These are phyloP conservation scores for Colletotrichum musae DNA, from an alignment of 2,329 filamentous ascomycete genomes.

Conservation along the genomic window DNA sequence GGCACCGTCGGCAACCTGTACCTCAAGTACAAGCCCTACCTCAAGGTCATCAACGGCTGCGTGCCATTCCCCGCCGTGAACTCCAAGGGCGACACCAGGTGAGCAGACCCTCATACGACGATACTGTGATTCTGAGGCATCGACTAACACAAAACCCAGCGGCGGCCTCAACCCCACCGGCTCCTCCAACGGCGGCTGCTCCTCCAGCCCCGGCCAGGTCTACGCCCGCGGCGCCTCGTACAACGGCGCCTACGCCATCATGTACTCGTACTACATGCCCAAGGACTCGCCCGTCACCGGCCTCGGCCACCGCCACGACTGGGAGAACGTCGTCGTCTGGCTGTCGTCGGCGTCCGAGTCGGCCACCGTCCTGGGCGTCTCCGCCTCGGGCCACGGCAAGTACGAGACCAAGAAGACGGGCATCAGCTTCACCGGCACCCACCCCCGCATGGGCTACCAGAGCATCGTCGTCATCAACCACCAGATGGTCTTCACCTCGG, in stretches of 20 bases:
- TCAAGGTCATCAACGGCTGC: constrained; percentile 69
- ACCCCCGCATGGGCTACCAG: constrained; percentile 51
- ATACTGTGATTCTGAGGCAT: constrained; percentile 47
- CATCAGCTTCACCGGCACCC: constrained; percentile 46
- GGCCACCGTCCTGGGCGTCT: constrained; percentile 48
- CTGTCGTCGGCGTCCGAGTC: constrained; percentile 46
- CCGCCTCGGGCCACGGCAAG: constrained; percentile 51
- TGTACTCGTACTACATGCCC: constrained; percentile 57
- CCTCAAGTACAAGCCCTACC: constrained; percentile 53
- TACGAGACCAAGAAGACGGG: constrained; percentile 46
- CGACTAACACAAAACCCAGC: constrained; percentile 40
- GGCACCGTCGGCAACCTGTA: constrained; percentile 48
- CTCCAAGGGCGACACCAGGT: constrained; percentile 70
- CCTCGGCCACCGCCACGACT: constrained; percentile 55
- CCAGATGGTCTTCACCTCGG: constrained; percentile 51
- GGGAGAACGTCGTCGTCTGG: constrained; percentile 54
- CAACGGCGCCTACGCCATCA: constrained; percentile 49
- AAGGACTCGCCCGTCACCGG: constrained; percentile 56
- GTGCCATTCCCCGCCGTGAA: constrained; percentile 76
- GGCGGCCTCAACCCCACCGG: constrained; percentile 49
- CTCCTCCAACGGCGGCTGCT: constrained; percentile 46
- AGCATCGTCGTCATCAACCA: constrained; percentile 53
- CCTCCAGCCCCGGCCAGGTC: constrained; percentile 50
- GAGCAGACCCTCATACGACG: constrained; percentile 39
- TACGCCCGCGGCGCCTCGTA: constrained; percentile 49